Evolutionary conservation across 179 eudicot genomes (phyloP), one percentile per base, ranked within the genome.

Genomic region (Drosera spatulata): DNA sequence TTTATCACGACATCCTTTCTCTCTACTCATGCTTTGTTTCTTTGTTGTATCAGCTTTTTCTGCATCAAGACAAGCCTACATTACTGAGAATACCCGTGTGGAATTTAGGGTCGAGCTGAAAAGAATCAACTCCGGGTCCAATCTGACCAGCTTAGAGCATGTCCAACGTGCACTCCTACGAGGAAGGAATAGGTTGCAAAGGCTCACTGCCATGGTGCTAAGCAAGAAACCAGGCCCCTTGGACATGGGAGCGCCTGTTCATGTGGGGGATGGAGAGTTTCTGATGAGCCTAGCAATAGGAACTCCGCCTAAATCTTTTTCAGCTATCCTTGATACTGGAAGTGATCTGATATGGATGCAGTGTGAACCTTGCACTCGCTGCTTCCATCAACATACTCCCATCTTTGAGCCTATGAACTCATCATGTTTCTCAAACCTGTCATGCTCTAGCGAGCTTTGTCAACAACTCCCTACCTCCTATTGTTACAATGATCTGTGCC

Each of bases 91-190:
- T 6, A 9, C 53, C 51, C 65, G 69, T 62, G 40, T 65, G 2
- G 87, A 90, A 13, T 79, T 90, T 55, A 67, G 74, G 50, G 73
- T 87, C 48, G 53, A 67, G 15, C 80, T 91, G 37, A 77, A 69
- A 38, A 86, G 83, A 39, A 82, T 85, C 6, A 96, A 88, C 79
- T 80, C 87, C 10, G 91, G 77, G 13, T 56, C 67, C 10, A 91
- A 91, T 63, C 64, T 78, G 66, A 85, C 94, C 39, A 80, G 71
- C 49, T 79, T 85, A 2, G 91, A 91, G 78, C 75, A 73, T 48
- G 11, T 91, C 37, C 79, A 80, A 64, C 85, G 84, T 1, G 96
- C 85, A 3, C 73, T 83, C 76, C 65, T 65, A 53, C 79, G 97
- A 1, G 82, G 86, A 12, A 76, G 57, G 57, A 50, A 67, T 47